Conservation (phyloP, 345 rosid genomes). For the Anacardium occidentale region DNA sequence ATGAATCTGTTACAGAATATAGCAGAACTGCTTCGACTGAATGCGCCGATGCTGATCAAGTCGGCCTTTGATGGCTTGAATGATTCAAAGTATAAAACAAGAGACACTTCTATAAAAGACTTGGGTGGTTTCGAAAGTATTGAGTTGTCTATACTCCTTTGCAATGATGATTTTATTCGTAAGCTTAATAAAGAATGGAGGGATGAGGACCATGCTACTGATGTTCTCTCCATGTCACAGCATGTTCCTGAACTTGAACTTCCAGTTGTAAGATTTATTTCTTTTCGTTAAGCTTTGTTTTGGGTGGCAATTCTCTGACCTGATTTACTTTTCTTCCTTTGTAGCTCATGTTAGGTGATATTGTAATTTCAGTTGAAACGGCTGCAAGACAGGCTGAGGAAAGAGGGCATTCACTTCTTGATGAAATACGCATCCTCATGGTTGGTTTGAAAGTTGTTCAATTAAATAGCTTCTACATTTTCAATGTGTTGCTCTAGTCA, state of each 20-base stretch:
- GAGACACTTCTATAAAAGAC: constrained; percentile 66
- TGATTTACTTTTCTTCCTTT: constrained; percentile 18
- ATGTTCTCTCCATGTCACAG: constrained; percentile 94
- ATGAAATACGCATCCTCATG: constrained; percentile 91
- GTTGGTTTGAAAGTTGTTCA: constrained; percentile 38
- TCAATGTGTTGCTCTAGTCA: constrained; percentile 9
- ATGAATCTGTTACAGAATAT: constrained; percentile 49
- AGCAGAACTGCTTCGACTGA: constrained; percentile 79
- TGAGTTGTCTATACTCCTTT: constrained; percentile 80
- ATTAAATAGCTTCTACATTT: not conserved
- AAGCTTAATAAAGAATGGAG: constrained; percentile 96
- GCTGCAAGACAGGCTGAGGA: constrained; percentile 93
- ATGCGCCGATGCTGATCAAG: constrained; percentile 88
- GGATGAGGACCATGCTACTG: constrained; percentile 88
- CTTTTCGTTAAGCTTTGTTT: not conserved
- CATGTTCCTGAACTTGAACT: constrained; percentile 74
- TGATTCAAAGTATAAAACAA: constrained; percentile 59
- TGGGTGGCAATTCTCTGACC: constrained; percentile 10
- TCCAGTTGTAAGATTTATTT: constrained; percentile 60
- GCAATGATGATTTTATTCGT: constrained; percentile 76
- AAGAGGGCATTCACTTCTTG: constrained; percentile 83
- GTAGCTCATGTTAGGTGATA: constrained; percentile 97
- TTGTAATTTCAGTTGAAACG: constrained; percentile 88
- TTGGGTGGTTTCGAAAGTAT: constrained; percentile 67
- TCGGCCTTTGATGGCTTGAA: constrained; percentile 63